These are phyloP conservation scores for Bromus sterilis DNA, from an alignment of 176 grass and related monocot species.

Conservation along the genomic window DNA sequence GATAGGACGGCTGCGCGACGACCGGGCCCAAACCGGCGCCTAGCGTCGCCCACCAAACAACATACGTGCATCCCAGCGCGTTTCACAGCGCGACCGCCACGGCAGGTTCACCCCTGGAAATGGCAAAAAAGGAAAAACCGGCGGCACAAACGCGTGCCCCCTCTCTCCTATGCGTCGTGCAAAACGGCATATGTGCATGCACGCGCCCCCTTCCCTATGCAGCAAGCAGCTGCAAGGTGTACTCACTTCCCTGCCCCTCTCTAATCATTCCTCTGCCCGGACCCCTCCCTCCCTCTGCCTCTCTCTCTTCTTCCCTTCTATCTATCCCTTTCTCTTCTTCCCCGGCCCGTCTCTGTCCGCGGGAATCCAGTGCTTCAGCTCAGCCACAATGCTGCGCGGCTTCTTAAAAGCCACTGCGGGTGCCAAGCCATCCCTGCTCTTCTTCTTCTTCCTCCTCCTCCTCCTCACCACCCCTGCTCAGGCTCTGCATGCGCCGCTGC, in stretches of 20 bases:
- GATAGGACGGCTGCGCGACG: too few relatives aligned
- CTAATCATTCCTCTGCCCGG: conserved; percentile 14
- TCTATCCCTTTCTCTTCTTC: not conserved
- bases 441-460: not conserved
- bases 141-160: not conserved
- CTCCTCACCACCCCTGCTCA: not conserved
- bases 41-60: too few relatives aligned
- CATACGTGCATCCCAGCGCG: too few relatives aligned
- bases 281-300: not conserved
- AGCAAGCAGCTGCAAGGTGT: not conserved
- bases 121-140: conserved; percentile 12
- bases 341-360: not conserved
- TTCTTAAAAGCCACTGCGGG: conserved; percentile 16
- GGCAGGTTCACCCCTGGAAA: not conserved
- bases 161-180: not conserved
- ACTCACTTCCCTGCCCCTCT: not conserved
- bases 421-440: not conserved
- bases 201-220: not conserved
- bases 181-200: not conserved
- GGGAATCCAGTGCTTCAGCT: conserved; percentile 20
- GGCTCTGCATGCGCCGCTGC: not conserved
- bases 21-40: too few relatives aligned
- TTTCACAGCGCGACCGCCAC: not conserved
- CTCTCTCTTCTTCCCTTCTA: not conserved
- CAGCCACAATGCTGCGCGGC: conserved; percentile 5